phyloP scores from a whole-genome alignment of 805 yeast species.

The Starmerella sp. region DNA sequence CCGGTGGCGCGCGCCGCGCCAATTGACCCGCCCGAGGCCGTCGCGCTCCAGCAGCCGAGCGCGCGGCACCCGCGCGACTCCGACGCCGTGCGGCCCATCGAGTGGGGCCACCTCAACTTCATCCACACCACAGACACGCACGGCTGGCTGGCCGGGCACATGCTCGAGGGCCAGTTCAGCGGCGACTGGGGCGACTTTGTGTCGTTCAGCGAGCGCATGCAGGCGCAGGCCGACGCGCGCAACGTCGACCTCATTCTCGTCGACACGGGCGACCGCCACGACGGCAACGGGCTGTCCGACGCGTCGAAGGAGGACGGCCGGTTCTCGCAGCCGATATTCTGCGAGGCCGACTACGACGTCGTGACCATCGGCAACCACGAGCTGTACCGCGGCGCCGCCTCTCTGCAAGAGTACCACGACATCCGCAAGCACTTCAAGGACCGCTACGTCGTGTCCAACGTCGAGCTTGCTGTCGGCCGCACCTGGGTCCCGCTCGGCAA shows the following conservation, averaged over 20 bases:
- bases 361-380: constrained; percentile 87
- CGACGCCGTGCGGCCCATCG: constrained; percentile 39
- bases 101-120: constrained; percentile 67
- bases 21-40: neutral
- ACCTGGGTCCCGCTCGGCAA: constrained; percentile 55
- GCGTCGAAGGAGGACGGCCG: constrained; percentile 60
- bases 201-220: constrained; percentile 48
- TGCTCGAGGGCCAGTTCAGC: constrained; percentile 43
- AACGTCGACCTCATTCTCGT: constrained; percentile 56
- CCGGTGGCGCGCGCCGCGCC: neutral
- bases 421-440: constrained; percentile 42
- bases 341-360: constrained; percentile 54
- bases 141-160: constrained; percentile 88
- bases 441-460: constrained; percentile 42
- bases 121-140: constrained; percentile 95
- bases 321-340: constrained; percentile 49
- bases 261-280: constrained; percentile 87
- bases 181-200: constrained; percentile 93
- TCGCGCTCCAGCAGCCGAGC: constrained; percentile 11
- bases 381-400: constrained; percentile 54
- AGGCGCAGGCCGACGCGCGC: constrained; percentile 33
- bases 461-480: constrained; percentile 26
- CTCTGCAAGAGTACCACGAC: constrained; percentile 49
- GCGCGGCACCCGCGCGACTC: constrained; percentile 8
- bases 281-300: constrained; percentile 78